Conservation (phyloP, 2,329 filamentous ascomycete species). For the Ophiostoma piceae region DNA sequence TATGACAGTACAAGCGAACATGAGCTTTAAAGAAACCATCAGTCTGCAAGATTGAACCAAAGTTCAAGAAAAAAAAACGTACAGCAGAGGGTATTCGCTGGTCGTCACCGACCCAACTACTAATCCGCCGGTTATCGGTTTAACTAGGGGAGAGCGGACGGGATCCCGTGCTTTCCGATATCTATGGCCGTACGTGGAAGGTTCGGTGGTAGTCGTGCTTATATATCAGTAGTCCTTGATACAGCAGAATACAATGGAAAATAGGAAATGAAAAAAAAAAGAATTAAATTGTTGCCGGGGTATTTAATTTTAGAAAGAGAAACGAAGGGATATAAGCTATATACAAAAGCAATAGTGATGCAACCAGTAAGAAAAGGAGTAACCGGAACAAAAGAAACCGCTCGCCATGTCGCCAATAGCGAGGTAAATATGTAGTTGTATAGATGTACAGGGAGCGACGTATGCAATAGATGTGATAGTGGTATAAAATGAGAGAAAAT, state of each 20-base stretch:
- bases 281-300: neutral
- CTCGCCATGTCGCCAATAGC: neutral
- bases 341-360: neutral
- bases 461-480: neutral
- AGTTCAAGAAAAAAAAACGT: too few relatives aligned
- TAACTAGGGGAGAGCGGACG: too few relatives aligned
- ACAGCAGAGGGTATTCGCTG: too few relatives aligned
- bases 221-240: neutral
- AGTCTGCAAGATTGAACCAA: too few relatives aligned
- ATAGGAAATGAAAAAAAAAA: neutral
- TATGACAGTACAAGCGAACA: too few relatives aligned
- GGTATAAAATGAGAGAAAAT: neutral
- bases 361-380: neutral
- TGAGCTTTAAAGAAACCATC: too few relatives aligned
- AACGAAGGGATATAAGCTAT: constrained; percentile 15
- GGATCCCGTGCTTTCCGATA: too few relatives aligned
- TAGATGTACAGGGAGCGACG: neutral
- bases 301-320: constrained; percentile 10
- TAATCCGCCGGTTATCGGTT: too few relatives aligned
- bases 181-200: too few relatives aligned
- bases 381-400: neutral
- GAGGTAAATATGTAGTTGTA: neutral
- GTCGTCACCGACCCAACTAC: too few relatives aligned
- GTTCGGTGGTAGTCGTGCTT: neutral
- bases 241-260: neutral